A percentile compares a stretch with the other conserved stretches of the same genome.
Conservation (phyloP, 2,329 filamentous ascomycete genomes). For the Epichloe brachyelytri region DNA sequence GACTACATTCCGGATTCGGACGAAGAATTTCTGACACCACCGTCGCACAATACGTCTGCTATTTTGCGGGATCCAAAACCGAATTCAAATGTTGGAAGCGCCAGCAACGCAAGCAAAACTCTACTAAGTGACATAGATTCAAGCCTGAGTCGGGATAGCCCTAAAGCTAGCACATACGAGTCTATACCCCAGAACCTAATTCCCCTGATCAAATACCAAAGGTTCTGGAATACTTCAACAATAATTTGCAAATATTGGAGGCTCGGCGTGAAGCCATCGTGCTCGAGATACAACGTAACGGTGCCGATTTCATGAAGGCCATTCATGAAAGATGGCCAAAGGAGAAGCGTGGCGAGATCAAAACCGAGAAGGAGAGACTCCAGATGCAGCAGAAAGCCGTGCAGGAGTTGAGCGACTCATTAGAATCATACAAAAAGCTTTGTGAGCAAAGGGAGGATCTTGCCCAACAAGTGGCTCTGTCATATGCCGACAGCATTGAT, state of each 20-base stretch:
- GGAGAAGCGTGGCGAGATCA: slow-evolving; percentile 33
- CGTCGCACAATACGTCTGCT: slow-evolving; percentile 11
- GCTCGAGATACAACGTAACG: slow-evolving; percentile 32
- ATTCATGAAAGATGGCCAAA: slow-evolving; percentile 33
- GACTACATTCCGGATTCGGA: slow-evolving; percentile 42
- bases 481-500: slow-evolving; percentile 37
- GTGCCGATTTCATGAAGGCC: slow-evolving; percentile 32
- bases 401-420: slow-evolving; percentile 26
- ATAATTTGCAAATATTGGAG: slow-evolving; percentile 20
- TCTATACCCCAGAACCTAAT: not conserved
- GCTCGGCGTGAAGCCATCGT: slow-evolving; percentile 26
- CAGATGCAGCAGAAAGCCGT: slow-evolving; percentile 32
- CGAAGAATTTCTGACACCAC: slow-evolving; percentile 35
- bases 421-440: slow-evolving; percentile 29
- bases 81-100: not conserved
- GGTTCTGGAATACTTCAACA: slow-evolving; percentile 18
- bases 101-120: not conserved
- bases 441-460: slow-evolving; percentile 31
- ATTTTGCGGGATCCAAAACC: not conserved
- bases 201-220: slow-evolving; percentile 14
- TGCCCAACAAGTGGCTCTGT: slow-evolving; percentile 32
- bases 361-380: slow-evolving; percentile 35
- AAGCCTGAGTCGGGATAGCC: slow-evolving; percentile 1
- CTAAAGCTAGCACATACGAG: not conserved
- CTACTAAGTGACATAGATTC: slow-evolving; percentile 1